phyloP scores from a whole-genome alignment of 2,329 filamentous ascomycete genomes.

The Nemania sp. region DNA sequence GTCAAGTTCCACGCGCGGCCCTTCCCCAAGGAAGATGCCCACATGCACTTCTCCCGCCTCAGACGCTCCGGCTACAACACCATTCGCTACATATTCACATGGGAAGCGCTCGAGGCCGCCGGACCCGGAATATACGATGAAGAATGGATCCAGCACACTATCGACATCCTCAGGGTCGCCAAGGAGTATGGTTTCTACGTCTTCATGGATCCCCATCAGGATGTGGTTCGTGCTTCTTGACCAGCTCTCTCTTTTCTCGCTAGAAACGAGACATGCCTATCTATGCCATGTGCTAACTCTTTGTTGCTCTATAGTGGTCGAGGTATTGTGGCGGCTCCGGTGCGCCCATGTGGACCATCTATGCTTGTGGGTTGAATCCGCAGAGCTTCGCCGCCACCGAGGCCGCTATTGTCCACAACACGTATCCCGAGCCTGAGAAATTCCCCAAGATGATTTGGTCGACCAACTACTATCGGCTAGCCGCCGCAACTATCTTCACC shows the following conservation, averaged over 20 bases:
- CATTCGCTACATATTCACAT: constrained; percentile 95
- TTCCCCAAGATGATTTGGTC: constrained; percentile 99
- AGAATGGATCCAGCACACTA: constrained; percentile 88
- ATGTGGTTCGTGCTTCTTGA: constrained; percentile 68
- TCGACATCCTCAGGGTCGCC: constrained; percentile 79
- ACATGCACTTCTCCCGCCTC: constrained; percentile 82
- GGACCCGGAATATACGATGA: constrained; percentile 94
- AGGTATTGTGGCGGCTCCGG: constrained; percentile 92
- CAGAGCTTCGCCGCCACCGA: constrained; percentile 83
- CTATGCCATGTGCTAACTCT: constrained; percentile 34
- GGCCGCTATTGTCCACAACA: constrained; percentile 93
- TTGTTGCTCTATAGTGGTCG: constrained; percentile 69
- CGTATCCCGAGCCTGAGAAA: constrained; percentile 78
- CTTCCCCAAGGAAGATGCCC: constrained; percentile 81
- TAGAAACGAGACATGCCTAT: not conserved
- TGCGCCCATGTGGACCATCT: constrained; percentile 96
- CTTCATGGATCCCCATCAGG: constrained; percentile 99
- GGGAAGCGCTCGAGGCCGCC: constrained; percentile 96
- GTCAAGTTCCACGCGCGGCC: constrained; percentile 88
- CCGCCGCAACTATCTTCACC: constrained; percentile 88
- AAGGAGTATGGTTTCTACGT: constrained; percentile 93
- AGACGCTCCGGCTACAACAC: constrained; percentile 94
- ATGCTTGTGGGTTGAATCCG: constrained; percentile 90
- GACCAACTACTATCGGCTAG: constrained; percentile 90
- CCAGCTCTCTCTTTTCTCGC: not conserved